phyloP scores from a whole-genome alignment of 495 filamentous ascomycete species.

The Podospora appendiculata region DNA sequence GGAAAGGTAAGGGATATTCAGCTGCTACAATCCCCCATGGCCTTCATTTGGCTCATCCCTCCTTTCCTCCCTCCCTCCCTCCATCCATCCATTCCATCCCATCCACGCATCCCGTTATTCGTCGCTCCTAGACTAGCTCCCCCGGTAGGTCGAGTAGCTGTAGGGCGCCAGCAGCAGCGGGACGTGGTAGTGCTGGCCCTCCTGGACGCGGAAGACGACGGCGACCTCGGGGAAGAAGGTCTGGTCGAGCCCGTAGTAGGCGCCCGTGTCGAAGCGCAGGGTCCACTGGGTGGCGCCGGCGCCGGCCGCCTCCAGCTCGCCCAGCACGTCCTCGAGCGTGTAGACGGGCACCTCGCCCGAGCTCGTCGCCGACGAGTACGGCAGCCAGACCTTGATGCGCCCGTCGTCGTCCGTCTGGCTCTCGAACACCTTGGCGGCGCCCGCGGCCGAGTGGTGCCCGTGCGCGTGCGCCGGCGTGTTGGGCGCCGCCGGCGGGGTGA shows the following conservation, averaged over 20 bases:
- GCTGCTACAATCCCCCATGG: too few species aligned
- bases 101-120: not conserved
- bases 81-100: not conserved
- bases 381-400: slow-evolving; percentile 70
- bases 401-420: slow-evolving; percentile 79
- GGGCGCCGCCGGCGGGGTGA: slow-evolving; percentile 44
- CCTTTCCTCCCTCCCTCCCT: too few species aligned
- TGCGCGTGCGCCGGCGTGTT: slow-evolving; percentile 20
- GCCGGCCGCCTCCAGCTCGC: slow-evolving; percentile 22
- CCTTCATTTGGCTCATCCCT: too few species aligned
- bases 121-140: slow-evolving; percentile 35
- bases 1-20: too few species aligned
- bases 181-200: slow-evolving; percentile 81
- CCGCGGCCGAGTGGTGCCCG: slow-evolving; percentile 13
- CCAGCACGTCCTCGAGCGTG: slow-evolving; percentile 43
- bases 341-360: slow-evolving; percentile 43
- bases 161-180: slow-evolving; percentile 83
- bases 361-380: slow-evolving; percentile 36
- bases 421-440: slow-evolving; percentile 48
- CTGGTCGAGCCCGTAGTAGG: slow-evolving; percentile 67
- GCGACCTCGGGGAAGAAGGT: slow-evolving; percentile 93
- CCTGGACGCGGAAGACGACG: slow-evolving; percentile 70
- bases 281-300: slow-evolving; percentile 48
- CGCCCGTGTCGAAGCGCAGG: slow-evolving; percentile 68
- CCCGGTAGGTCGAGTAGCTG: slow-evolving; percentile 90